phyloP scores from a whole-genome alignment of 768 basidiomycete genomes.

The Panellus pusillus region DNA sequence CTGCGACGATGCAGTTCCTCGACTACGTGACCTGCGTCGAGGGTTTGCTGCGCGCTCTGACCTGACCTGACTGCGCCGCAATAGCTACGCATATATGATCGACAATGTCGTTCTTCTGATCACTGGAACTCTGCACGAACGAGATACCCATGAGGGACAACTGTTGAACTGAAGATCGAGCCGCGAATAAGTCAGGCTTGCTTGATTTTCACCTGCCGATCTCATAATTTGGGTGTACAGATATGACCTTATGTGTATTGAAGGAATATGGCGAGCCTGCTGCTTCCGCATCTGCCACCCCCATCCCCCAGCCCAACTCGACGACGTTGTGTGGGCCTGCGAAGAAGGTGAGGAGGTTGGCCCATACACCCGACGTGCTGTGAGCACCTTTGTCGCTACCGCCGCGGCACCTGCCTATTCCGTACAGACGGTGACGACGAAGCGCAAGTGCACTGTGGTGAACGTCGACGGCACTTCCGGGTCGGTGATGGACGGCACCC shows the following conservation, averaged over 20 bases:
- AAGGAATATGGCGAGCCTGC: conserved; percentile 92
- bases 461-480: too few species aligned
- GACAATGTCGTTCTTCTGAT: conserved; percentile 98
- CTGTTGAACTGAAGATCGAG: conserved; percentile 99
- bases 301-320: too few species aligned
- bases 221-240: conserved; percentile 39
- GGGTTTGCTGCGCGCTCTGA: conserved; percentile 7
- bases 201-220: conserved; percentile 1
- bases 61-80: conserved; percentile 17
- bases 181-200: conserved; percentile 80
- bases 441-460: conserved; percentile 28
- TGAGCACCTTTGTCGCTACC: conserved; percentile 56
- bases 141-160: conserved; percentile 97
- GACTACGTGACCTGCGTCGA: conserved; percentile 93
- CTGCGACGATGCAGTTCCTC: too few species aligned
- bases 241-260: conserved; percentile 97
- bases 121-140: conserved; percentile 94
- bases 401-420: conserved; percentile 43
- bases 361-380: conserved; percentile 55
- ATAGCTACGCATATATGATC: conserved; percentile 99
- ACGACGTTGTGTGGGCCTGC: conserved; percentile 45
- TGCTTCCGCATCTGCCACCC: too few species aligned
- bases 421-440: conserved; percentile 45
- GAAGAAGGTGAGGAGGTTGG: conserved; percentile 59
- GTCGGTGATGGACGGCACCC: too few species aligned